phyloP scores from a whole-genome alignment of 2,329 filamentous ascomycete genomes.

The Teratosphaeria pseudoeucalypti region DNA sequence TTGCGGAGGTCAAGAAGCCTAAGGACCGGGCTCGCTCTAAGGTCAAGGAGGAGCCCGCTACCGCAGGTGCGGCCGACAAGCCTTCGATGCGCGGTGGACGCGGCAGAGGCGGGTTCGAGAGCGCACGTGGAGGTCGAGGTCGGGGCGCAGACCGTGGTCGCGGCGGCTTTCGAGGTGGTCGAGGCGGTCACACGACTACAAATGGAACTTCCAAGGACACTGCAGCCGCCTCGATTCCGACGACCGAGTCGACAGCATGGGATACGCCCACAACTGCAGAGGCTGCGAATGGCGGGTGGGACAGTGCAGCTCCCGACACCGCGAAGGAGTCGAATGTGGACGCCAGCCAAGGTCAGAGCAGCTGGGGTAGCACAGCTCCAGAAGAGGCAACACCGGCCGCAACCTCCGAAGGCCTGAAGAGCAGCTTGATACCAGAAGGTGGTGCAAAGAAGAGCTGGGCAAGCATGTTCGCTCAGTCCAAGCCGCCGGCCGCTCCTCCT shows the following conservation, averaged over 20 bases:
- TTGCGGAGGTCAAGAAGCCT: slow-evolving; percentile 73
- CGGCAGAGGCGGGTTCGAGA: slow-evolving; percentile 35
- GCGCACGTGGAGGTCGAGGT: slow-evolving; percentile 51
- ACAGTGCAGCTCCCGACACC: slow-evolving; percentile 8
- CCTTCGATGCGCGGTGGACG: slow-evolving; percentile 30
- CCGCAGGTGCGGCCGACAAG: slow-evolving; percentile 42
- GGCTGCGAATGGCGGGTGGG: slow-evolving; percentile 14
- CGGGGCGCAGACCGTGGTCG: slow-evolving; percentile 49
- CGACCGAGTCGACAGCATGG: slow-evolving; percentile 59
- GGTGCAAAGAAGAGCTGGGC: slow-evolving; percentile 43
- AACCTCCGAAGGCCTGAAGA: slow-evolving; percentile 26
- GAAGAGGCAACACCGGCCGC: slow-evolving; percentile 19
- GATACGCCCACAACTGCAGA: slow-evolving; percentile 34
- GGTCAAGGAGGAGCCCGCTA: slow-evolving; percentile 50
- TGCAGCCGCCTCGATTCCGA: slow-evolving; percentile 48
- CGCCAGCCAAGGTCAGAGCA: slow-evolving; percentile 21
- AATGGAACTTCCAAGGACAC: slow-evolving; percentile 55
- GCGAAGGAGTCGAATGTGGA: slow-evolving; percentile 10
- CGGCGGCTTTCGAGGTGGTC: slow-evolving; percentile 45
- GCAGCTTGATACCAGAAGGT: slow-evolving; percentile 23
- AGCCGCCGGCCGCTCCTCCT: slow-evolving; percentile 38
- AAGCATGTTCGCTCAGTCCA: slow-evolving; percentile 40
- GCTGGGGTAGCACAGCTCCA: slow-evolving; percentile 33
- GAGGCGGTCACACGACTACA: slow-evolving; percentile 48
- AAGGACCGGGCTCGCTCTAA: slow-evolving; percentile 66